Evolutionary conservation across 129 eudicot genomes (phyloP).

Genomic region (Pittosporum tobira): DNA sequence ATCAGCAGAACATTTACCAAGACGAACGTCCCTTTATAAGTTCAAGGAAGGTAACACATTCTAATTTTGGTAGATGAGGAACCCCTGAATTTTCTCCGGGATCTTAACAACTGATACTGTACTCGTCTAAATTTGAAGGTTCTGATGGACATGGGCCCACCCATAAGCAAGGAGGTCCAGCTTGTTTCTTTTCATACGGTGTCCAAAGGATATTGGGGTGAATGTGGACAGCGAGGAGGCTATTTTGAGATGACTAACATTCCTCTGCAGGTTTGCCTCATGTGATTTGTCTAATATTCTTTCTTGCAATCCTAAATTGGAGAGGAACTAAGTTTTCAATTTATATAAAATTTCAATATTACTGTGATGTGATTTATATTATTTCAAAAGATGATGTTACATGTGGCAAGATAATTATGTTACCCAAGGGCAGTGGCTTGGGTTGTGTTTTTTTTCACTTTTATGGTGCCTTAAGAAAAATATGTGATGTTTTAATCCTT

Average conservation of each 20-base stretch:
- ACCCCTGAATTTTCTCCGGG: not conserved
- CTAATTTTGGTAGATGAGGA: not conserved
- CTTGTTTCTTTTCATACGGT: constrained; percentile 93
- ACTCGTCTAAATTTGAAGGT: constrained; percentile 37
- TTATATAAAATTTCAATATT: not conserved
- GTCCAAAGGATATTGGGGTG: constrained; percentile 94
- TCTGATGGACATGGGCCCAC: constrained; percentile 81
- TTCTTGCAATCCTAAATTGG: too few relatives aligned
- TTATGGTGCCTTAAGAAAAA: not conserved
- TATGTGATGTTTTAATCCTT: not conserved
- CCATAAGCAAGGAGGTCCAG: constrained; percentile 81
- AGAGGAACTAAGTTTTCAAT: too few relatives aligned
- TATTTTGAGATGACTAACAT: constrained; percentile 97
- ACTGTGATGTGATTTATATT: not conserved
- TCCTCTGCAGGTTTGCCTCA: constrained; percentile 59
- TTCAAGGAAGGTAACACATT: constrained; percentile 60
- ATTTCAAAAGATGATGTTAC: not conserved
- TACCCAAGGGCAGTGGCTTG: too few relatives aligned
- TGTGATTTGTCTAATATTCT: not conserved
- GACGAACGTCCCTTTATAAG: constrained; percentile 92
- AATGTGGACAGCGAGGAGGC: constrained; percentile 98
- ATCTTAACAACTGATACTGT: not conserved
- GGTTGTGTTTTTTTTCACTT: too few relatives aligned
- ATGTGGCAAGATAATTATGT: not conserved
- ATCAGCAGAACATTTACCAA: constrained; percentile 92